Evolutionary conservation across 2,329 filamentous ascomycete genomes (phyloP).

Genomic region (Aspergillus fischeri): DNA sequence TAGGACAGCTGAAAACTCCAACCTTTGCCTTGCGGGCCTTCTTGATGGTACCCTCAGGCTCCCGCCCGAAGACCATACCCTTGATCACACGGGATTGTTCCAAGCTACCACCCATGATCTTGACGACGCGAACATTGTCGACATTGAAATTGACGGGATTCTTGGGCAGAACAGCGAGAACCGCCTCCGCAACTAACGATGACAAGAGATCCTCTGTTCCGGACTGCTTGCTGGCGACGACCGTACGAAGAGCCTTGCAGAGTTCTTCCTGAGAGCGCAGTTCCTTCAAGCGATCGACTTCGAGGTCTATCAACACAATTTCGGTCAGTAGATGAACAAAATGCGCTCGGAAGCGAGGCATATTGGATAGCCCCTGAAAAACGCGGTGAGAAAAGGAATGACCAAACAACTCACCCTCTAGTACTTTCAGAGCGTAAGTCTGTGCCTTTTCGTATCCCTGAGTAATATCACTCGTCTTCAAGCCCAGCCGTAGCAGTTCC

Average conservation of each 20-base stretch:
- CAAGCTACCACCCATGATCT: conserved; percentile 97
- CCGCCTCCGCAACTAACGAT: conserved; percentile 76
- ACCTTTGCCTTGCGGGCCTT: conserved; percentile 93
- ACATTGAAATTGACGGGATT: conserved; percentile 96
- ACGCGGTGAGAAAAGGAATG: background rate
- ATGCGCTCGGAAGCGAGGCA: background rate
- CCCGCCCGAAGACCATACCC: conserved; percentile 97
- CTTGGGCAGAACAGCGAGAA: conserved; percentile 87
- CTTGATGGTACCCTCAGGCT: conserved; percentile 89
- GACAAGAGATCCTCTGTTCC: conserved; percentile 88
- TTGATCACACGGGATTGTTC: conserved; percentile 92
- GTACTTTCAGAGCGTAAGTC: conserved; percentile 74
- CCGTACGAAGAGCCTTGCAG: conserved; percentile 91
- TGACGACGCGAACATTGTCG: conserved; percentile 97
- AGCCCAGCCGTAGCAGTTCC: conserved; percentile 89
- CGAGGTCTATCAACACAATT: conserved; percentile 57
- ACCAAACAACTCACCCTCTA: conserved; percentile 60
- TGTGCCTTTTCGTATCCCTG: conserved; percentile 94
- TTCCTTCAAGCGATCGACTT: conserved; percentile 85
- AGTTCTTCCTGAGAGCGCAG: conserved; percentile 77
- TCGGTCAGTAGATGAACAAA: background rate
- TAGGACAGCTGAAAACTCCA: conserved; percentile 90
- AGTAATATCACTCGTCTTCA: conserved; percentile 98
- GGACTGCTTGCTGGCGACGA: conserved; percentile 94
- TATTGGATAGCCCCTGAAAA: conserved; percentile 9